phyloP scores from a whole-genome alignment of 2,329 filamentous ascomycete genomes.

The Aspergillus candidus region DNA sequence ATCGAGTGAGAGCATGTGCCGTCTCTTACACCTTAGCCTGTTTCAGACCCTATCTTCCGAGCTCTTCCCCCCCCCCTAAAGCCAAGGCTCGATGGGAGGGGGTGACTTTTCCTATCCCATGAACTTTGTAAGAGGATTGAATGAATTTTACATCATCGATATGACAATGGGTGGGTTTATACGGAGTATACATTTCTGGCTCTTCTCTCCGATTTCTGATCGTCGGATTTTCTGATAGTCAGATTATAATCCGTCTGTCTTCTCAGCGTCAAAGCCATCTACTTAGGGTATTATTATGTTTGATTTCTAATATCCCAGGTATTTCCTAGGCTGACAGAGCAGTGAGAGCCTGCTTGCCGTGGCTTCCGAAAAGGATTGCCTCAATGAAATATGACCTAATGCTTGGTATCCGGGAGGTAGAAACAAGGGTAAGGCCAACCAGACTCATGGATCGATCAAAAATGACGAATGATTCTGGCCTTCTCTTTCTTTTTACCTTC shows the following conservation, averaged over 20 bases:
- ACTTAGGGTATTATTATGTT: too few relatives aligned
- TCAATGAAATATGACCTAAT: too few relatives aligned
- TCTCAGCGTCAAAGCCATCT: too few relatives aligned
- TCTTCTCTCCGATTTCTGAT: too few relatives aligned
- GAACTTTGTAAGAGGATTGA: too few relatives aligned
- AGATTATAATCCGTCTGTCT: too few relatives aligned
- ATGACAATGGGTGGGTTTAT: too few relatives aligned
- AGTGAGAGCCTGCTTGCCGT: slow-evolving; percentile 1
- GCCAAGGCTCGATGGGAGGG: neutral
- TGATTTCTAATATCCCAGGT: neutral
- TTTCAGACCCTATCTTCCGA: slow-evolving; percentile 27
- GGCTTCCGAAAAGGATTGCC: neutral
- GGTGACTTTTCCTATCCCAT: neutral
- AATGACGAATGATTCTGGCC: too few relatives aligned
- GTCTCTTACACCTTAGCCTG: slow-evolving; percentile 16
- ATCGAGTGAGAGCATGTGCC: slow-evolving; percentile 14
- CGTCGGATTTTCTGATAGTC: too few relatives aligned
- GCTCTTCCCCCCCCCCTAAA: neutral
- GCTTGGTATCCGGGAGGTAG: neutral
- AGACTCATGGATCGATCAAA: neutral
- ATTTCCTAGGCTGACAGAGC: neutral
- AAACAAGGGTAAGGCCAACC: neutral
- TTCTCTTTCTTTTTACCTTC: too few relatives aligned
- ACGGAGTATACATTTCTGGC: too few relatives aligned
- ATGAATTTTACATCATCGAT: neutral